Evolutionary conservation across 306 rosid species (phyloP).

Genomic region (Begonia loranthoides): DNA sequence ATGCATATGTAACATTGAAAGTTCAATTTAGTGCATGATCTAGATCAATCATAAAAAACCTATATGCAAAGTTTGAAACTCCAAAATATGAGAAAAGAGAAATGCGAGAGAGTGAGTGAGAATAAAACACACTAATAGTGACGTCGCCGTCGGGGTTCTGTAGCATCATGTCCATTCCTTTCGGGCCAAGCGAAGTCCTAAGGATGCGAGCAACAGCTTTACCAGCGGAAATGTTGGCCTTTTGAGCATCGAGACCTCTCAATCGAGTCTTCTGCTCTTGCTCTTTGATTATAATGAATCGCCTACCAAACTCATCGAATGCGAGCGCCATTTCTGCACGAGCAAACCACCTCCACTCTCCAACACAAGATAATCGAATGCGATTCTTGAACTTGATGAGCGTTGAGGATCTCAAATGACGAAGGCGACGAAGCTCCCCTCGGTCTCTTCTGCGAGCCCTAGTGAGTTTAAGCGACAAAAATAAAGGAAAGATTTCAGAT

Average conservation of each 20-base stretch:
- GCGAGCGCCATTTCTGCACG: slow-evolving; percentile 64
- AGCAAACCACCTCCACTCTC: background rate
- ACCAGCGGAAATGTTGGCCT: slow-evolving; percentile 80
- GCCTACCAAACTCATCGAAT: slow-evolving; percentile 96
- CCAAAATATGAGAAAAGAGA: no score
- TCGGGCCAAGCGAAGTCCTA: slow-evolving; percentile 90
- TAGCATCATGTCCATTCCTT: slow-evolving; percentile 99
- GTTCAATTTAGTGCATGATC: no score
- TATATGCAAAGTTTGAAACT: no score
- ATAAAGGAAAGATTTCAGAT: no score
- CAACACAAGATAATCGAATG: no score
- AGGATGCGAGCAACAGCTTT: slow-evolving; percentile 87
- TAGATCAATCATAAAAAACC: no score
- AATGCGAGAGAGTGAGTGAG: background rate
- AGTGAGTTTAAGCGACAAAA: no score
- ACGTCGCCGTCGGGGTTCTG: slow-evolving; percentile 96
- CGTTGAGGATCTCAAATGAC: no score
- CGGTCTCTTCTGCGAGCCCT: no score
- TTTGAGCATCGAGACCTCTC: slow-evolving; percentile 95
- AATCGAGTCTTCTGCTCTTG: slow-evolving; percentile 68
- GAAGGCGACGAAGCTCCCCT: no score
- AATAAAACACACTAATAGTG: slow-evolving; percentile 40
- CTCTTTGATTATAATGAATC: slow-evolving; percentile 73
- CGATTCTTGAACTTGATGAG: no score
- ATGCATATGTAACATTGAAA: no score